Evolutionary conservation across 2,329 filamentous ascomycete species (phyloP), one percentile per base, ranked within the genome.

Genomic region (Waltergamsia citrina): DNA sequence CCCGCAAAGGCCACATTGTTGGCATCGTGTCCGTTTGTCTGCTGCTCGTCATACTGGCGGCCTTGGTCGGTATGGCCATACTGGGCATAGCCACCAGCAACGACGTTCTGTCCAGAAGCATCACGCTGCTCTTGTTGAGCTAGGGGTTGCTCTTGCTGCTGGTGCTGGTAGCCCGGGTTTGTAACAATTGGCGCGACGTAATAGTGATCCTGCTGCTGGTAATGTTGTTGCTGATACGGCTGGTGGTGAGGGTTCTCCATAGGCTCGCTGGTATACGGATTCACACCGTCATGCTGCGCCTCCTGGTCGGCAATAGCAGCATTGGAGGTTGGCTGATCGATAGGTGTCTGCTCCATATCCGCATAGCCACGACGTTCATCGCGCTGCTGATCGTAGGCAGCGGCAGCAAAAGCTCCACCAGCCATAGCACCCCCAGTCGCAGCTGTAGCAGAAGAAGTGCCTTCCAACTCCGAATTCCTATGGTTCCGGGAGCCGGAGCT

Each of bases 401-500:
- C 38, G 12, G 27, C 30, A 20, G 25, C 34, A 9, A 36, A 11
- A 14, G 39, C 29, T 14, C 24, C 21, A 29, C 32, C 39, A 1
- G 75, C 69, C 8, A 74, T 55, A 27, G 66, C 69, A 29, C 65
- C 69, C 16, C 15, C 17, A 19, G 76, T 69, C 32, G 72, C 71
- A 36, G 72, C 75, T 44, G 73, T 65, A 48, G 75, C 56, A 50
- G 78, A 72, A 52, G 69, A 66, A 50, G 78, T 77, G 45, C 56
- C 46, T 22, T 43, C 24, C 22, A 29, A 27, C 23, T 38, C 31
- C 27, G 20, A 21, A 6, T 24, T 15, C 19, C 32, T 42, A 32
- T 53, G 43, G 39, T 60, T 55, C 43, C 61, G 54, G 46, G 60
- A 62, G 43, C 71, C 77, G 47, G 84, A 88, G 57, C 80, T 85